Base-by-base conservation (phyloP, 768 basidiomycete species). In the Asterophora parasitica region DNA sequence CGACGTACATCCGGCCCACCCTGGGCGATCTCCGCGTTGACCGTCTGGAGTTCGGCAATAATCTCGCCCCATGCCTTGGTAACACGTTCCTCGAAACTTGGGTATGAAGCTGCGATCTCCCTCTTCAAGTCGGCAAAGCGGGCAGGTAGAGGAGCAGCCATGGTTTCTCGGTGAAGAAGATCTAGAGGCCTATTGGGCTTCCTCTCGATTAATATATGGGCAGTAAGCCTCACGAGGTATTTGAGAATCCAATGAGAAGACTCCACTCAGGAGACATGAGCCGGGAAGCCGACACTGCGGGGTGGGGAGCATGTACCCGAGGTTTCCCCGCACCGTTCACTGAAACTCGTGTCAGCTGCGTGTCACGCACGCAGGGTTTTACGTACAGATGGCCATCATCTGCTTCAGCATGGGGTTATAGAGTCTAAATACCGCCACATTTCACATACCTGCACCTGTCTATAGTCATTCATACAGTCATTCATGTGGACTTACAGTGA, bases 11-110 rank as follows among this genome's bases (percentile, higher is more conserved):
- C 66, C 0, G 76, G 63, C 2, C 81, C 81, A 49, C 68, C 61
- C 40, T 67, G 55, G 2, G 67, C 68, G 33, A 85, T 76, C 20
- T 66, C 67, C 32, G 65, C 62, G 7, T 76, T 78, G 4, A 66
- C 64, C 28, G 60, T 61, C 19, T 73, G 70, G 13, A 87, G 67
- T 56, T 82, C 75, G 1, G 55, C 56, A 7, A 85, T 63, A 36
- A 87, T 66, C 49, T 82, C 79, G 13, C 57, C 65, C 85, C 83
- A 86, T 1, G 83, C 74, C 17, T 65, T 60, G 2, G 73, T 79
- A 17, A 74, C 72, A 16, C 65, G 70, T 48, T 67, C 61, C 62
- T 76, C 65, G 50, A 78, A 82, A 53, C 76, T 68, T 11, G 80
- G 75, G 52, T 77, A 76, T 2, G 67, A 65, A 0, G 61, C 62